phyloP scores from a whole-genome alignment of 495 filamentous ascomycete species.

The Penicillium coffeae region DNA sequence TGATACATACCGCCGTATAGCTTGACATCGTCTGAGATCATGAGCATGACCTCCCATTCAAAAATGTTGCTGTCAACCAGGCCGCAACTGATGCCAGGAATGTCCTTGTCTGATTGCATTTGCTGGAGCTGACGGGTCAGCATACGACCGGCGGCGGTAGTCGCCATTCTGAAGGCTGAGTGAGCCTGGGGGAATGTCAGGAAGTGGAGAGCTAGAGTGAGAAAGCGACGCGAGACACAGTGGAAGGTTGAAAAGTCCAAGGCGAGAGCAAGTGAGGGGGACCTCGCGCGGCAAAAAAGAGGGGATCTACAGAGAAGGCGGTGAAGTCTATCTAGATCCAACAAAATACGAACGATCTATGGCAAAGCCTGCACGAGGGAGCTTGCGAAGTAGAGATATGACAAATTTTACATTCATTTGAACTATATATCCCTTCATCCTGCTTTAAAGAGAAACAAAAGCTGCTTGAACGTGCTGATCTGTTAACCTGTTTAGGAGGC shows the following conservation, averaged over 20 bases:
- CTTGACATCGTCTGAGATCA: slow-evolving; percentile 96
- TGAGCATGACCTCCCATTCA: slow-evolving; percentile 98
- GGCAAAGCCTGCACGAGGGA: no score
- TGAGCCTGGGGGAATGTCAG: slow-evolving; percentile 1
- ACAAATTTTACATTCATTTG: no score
- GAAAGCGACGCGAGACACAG: background rate
- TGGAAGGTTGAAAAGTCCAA: background rate
- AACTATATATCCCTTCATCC: no score
- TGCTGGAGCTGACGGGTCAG: slow-evolving; percentile 83
- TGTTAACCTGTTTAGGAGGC: no score
- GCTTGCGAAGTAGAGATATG: no score
- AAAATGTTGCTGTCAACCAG: slow-evolving; percentile 88
- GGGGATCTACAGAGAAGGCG: slow-evolving; percentile 11
- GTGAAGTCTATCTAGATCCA: slow-evolving; percentile 6
- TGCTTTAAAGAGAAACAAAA: background rate
- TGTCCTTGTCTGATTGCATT: slow-evolving; percentile 87
- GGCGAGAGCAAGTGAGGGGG: slow-evolving; percentile 11
- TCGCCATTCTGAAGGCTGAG: slow-evolving; percentile 39
- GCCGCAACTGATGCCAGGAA: slow-evolving; percentile 90
- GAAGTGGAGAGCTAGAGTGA: background rate
- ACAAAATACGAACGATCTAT: background rate
- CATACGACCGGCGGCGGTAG: slow-evolving; percentile 64
- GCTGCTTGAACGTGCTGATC: background rate
- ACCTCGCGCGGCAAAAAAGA: slow-evolving; percentile 7
- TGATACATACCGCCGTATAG: slow-evolving; percentile 88